Conservation (phyloP, 1,284 basidiomycete species). For the Ceratobasidium sp. region DNA sequence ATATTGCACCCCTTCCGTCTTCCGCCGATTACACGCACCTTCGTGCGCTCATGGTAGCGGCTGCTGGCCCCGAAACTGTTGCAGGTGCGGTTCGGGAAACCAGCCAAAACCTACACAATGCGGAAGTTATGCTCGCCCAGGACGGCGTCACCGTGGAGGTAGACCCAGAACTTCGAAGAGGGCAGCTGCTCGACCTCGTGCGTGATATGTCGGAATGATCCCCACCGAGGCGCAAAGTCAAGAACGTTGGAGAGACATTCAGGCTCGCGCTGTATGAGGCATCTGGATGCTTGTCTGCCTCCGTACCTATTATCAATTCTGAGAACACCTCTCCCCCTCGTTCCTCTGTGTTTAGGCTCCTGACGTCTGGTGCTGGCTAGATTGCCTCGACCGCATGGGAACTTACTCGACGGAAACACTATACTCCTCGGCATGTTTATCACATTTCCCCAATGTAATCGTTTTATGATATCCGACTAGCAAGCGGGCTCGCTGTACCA, state of each 20-base stretch:
- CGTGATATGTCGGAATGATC: conserved; percentile 17
- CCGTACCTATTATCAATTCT: background rate
- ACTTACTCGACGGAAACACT: background rate
- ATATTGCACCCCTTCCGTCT: conserved; percentile 29
- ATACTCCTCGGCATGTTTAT: background rate
- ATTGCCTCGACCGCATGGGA: background rate
- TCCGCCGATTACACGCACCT: conserved; percentile 32
- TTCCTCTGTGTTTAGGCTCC: background rate
- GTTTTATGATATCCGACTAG: conserved; percentile 6
- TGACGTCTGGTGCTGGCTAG: background rate
- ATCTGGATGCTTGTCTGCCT: conserved; percentile 1
- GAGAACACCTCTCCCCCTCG: background rate
- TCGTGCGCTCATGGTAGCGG: conserved; percentile 27
- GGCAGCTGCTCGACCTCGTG: conserved; percentile 32
- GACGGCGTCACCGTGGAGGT: conserved; percentile 35
- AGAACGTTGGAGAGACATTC: conserved; percentile 1
- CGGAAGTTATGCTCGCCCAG: conserved; percentile 33
- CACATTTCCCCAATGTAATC: background rate
- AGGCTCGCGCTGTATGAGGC: conserved; percentile 21
- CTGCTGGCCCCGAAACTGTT: conserved; percentile 25
- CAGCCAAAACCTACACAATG: conserved; percentile 32
- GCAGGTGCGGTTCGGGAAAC: conserved; percentile 35
- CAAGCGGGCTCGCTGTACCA: conserved; percentile 4
- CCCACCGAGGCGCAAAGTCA: background rate
- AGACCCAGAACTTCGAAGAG: conserved; percentile 37